phyloP scores from a whole-genome alignment of 345 rosid species.

The Eutrema japonicum region DNA sequence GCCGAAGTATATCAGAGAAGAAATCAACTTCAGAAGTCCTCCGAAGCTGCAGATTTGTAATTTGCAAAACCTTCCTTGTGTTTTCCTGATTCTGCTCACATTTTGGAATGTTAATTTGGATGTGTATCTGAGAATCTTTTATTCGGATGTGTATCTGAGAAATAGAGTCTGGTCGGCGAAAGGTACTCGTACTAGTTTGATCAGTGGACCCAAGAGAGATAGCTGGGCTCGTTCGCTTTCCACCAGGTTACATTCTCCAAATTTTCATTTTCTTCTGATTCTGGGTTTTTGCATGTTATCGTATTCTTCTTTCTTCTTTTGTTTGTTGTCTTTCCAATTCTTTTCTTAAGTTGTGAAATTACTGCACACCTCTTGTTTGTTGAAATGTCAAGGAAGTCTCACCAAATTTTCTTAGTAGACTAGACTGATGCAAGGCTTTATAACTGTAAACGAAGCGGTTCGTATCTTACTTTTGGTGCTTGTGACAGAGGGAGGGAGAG shows the following conservation, averaged over 20 bases:
- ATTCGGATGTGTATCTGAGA: conserved; percentile 27
- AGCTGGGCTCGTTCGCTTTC: conserved; percentile 97
- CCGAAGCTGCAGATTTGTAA: conserved; percentile 43
- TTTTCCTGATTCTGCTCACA: not conserved
- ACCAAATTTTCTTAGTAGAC: not conserved
- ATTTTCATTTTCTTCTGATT: not conserved
- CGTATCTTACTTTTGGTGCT: conserved; percentile 33
- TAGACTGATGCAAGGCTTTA: conserved; percentile 12
- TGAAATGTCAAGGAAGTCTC: conserved; percentile 19
- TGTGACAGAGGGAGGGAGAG: conserved; percentile 81
- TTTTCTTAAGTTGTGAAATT: not conserved
- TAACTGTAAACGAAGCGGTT: conserved; percentile 8
- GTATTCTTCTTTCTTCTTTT: not conserved
- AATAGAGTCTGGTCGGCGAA: conserved; percentile 34
- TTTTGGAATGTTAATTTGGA: not conserved
- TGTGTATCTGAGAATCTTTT: not conserved
- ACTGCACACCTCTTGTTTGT: conserved; percentile 20
- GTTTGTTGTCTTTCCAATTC: not conserved
- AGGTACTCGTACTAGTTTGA: conserved; percentile 57
- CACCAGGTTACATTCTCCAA: conserved; percentile 59
- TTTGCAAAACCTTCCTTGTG: not conserved
- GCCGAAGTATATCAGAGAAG: conserved; percentile 59
- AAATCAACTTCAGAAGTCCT: conserved; percentile 44
- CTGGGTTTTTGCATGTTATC: not conserved
- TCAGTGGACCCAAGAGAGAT: conserved; percentile 57